phyloP scores from a whole-genome alignment of 306 rosid species.

The Lathyrus tuberosus region DNA sequence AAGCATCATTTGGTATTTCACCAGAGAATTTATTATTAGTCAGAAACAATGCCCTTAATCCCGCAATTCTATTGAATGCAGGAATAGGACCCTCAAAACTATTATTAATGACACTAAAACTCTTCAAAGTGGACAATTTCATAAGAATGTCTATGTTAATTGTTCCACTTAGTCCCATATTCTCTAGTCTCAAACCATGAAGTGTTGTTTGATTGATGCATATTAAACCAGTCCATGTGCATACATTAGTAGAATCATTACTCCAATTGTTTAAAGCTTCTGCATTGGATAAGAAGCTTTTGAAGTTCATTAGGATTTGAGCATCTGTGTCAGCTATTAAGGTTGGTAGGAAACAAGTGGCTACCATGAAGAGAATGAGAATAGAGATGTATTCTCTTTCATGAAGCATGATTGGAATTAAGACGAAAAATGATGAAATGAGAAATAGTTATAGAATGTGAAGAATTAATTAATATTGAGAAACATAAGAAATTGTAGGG shows the following conservation, averaged over 20 bases:
- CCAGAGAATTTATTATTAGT: slow-evolving; percentile 63
- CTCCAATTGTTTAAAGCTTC: slow-evolving; percentile 60
- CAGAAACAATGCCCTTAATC: slow-evolving; percentile 54
- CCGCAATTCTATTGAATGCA: slow-evolving; percentile 46
- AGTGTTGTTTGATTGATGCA: slow-evolving; percentile 39
- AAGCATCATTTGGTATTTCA: slow-evolving; percentile 52
- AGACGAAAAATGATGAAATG: slow-evolving; percentile 28
- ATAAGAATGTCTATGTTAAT: slow-evolving; percentile 51
- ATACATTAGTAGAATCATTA: slow-evolving; percentile 32
- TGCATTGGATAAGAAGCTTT: slow-evolving; percentile 44
- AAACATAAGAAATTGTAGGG: slow-evolving; percentile 31
- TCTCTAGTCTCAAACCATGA: slow-evolving; percentile 52
- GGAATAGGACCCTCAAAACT: slow-evolving; percentile 67
- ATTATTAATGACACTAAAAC: slow-evolving; percentile 65
- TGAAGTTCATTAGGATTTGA: slow-evolving; percentile 59
- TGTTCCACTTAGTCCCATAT: slow-evolving; percentile 63
- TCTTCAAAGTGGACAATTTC: slow-evolving; percentile 43
- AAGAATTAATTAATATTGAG: slow-evolving; percentile 6
- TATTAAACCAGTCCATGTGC: slow-evolving; percentile 67
- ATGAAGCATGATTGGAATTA: slow-evolving; percentile 37
- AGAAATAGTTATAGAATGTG: slow-evolving; percentile 1
- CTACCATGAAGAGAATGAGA: slow-evolving; percentile 31
- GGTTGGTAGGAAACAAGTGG: slow-evolving; percentile 32
- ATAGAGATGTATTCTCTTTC: slow-evolving; percentile 20
- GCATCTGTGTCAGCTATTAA: slow-evolving; percentile 24